phyloP scores from a whole-genome alignment of 768 basidiomycete species.

The Albatrellus ellisii region DNA sequence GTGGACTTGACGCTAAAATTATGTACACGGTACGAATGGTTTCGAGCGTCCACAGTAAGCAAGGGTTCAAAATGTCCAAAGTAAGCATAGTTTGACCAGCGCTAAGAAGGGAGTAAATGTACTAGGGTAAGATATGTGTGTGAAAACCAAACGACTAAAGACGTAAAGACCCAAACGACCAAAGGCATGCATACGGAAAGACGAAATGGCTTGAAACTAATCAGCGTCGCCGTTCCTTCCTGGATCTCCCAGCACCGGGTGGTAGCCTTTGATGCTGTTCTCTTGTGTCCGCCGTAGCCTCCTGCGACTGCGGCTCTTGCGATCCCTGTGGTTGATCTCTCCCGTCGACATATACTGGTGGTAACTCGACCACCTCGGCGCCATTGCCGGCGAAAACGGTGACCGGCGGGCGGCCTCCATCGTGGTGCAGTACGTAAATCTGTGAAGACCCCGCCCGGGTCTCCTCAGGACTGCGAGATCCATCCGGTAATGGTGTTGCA shows the following conservation, averaged over 20 bases:
- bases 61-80: too few relatives aligned
- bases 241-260: not conserved
- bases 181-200: too few relatives aligned
- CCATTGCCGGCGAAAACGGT: slow-evolving; percentile 44
- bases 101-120: too few relatives aligned
- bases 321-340: not conserved
- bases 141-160: not conserved
- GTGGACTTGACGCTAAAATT: too few relatives aligned
- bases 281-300: not conserved
- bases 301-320: not conserved
- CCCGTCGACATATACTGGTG: slow-evolving; percentile 30
- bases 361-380: slow-evolving; percentile 46
- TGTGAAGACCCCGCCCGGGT: slow-evolving; percentile 15
- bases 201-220: too few relatives aligned
- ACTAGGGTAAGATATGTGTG: slow-evolving; percentile 8
- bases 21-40: too few relatives aligned
- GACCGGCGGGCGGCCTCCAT: slow-evolving; percentile 42
- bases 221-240: not conserved
- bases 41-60: too few relatives aligned
- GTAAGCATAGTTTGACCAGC: too few relatives aligned
- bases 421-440: slow-evolving; percentile 50
- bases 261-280: slow-evolving; percentile 5
- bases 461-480: not conserved
- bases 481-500: slow-evolving; percentile 2
- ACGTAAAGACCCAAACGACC: not conserved